Base-by-base conservation (phyloP, 208 protist species). In the Crithidia acanthocephali region DNA sequence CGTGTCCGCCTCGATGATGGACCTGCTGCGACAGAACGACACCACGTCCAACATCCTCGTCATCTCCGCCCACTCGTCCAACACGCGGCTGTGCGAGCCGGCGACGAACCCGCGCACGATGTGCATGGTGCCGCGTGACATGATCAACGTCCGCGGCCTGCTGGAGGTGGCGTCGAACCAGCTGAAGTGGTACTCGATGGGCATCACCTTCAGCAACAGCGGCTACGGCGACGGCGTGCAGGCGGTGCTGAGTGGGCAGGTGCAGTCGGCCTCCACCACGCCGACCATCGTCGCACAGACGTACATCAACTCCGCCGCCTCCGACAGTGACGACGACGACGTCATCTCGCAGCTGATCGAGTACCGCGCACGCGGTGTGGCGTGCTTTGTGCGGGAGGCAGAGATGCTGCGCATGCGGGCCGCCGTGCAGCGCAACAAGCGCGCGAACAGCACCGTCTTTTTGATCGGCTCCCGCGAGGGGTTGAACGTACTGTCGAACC, bases 61-160 rank as follows among this genome's bases (percentile, higher is more conserved):
- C 61, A 59, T 96, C 50, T 92, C 83, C 2, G 79, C 76, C 42
- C 84, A 87, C 58, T 68, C 86, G 2, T 92, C 88, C 44, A 91
- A 91, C 61, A 33, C 60, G 33, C 72, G 77, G 9, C 63, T 96
- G 33, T 96, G 91, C 68, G 85, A 92, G 44, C 71, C 78, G 16
- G 23, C 44, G 11, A 79, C 71, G 30, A 94, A 94, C 70, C 78
- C 77, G 18, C 81, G 72, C 25, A 91, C 78, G 2, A 68, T 96
- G 3, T 96, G 91, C 77, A 81, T 94, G 58, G 85, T 91, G n/a
- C 86, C 88, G 58, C 79, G 68, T 28, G 91, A 96, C 57, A 74
- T 81, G 52, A 74, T 90, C 52, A 93, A 92, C 72, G 57, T 92
- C 1, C 86, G 81, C 35, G 91, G 73, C 33, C 27, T 93, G 48